Conservation (phyloP, 2,329 filamentous ascomycete species). For the Plectosphaerella plurivora region DNA sequence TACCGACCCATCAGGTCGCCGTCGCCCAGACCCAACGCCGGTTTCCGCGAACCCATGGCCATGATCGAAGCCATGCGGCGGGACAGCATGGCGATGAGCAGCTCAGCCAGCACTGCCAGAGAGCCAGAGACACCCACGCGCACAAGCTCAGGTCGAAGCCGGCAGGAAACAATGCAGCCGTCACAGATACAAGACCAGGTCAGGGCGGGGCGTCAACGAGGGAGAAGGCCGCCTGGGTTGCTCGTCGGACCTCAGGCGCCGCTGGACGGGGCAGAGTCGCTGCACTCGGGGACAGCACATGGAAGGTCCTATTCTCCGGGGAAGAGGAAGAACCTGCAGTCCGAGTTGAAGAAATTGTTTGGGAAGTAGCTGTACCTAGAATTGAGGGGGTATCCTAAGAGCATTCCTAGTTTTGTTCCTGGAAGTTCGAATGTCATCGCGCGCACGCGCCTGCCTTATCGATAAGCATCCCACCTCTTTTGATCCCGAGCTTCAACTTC, state of each 20-base stretch:
- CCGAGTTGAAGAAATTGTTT: slow-evolving; percentile 8
- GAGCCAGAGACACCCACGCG: not conserved
- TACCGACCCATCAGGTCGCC: slow-evolving; percentile 19
- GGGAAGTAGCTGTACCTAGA: slow-evolving; percentile 2
- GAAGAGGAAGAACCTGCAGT: slow-evolving; percentile 4
- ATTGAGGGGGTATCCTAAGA: not conserved
- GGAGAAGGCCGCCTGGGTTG: not conserved
- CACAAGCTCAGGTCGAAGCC: not conserved
- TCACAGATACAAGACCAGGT: not conserved
- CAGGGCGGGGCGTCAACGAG: not conserved
- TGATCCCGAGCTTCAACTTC: not conserved
- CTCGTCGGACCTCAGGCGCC: not conserved
- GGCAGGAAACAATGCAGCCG: not conserved
- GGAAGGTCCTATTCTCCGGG: not conserved
- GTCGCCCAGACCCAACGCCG: slow-evolving; percentile 1
- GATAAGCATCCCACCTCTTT: no score
- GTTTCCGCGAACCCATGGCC: not conserved
- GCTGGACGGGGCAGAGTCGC: slow-evolving; percentile 7
- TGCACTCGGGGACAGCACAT: not conserved
- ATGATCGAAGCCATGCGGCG: slow-evolving; percentile 2
- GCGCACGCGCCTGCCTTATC: no score
- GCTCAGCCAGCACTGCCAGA: not conserved
- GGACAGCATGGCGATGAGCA: not conserved
- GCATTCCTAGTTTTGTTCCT: not conserved
- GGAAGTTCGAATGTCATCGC: no score